Base-by-base conservation (phyloP, 1,139 yeast species). In the Suhomyces ambrosiae region DNA sequence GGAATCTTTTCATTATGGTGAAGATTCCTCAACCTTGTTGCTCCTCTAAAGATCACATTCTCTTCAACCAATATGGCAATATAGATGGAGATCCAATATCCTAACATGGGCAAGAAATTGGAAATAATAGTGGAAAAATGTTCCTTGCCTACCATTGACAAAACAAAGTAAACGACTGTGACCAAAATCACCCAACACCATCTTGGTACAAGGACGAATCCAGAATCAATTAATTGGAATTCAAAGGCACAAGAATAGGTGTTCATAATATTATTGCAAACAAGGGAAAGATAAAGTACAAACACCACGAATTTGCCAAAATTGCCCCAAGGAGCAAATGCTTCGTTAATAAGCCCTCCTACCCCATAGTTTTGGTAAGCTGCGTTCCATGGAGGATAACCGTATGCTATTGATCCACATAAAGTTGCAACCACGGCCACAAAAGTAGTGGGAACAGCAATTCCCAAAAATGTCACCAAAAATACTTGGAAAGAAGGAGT, bases 251-350 rank as follows among this genome's bases (percentile, higher is more conserved):
- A 48, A 11, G 60, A 54, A 37, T 59, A 59, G 7, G 63, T 56
- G 41, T 58, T 59, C 57, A 67, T 61, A 44, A 67, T 58, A 40
- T 63, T 66, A 47, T 66, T 67, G 47, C 70, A 62, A 23, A 66
- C 57, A 32, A 67, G 55, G 3, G 71, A 65, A 7, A 67, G 37
- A 50, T 52, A 66, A 35, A 65, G 49, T 5, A 65, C 31, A 8
- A 66, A 65, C 27, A 61, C 61, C 24, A 65, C 58, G 45, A 66
- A 61, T 35, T 61, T 61, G 5, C 64, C 64, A 32, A 57, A 57
- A 1, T 45, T 44, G 1, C 61, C 61, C 62, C 63, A 59, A 1
- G 60, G 60, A 15, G 33, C 31, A 35, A 58, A 58, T 0, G 56
- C 50, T 10, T 42, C 56, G 18, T 40, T 41, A 7, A 60, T 37